Evolutionary conservation across 805 yeast species (phyloP), one percentile per base, ranked within the genome.

Genomic region (Ogataea corticis): DNA sequence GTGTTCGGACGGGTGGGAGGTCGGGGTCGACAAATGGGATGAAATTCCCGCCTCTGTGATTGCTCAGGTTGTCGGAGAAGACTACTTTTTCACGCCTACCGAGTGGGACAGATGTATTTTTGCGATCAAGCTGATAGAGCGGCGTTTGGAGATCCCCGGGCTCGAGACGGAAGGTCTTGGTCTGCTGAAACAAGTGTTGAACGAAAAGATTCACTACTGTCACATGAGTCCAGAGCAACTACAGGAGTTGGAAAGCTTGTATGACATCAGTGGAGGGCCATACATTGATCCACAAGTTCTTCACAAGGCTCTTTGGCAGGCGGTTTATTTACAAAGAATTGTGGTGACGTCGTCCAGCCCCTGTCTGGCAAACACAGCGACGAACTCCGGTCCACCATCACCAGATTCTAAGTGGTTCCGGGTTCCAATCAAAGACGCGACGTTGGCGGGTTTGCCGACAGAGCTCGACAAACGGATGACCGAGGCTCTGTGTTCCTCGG

Each of bases 31-130:
- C n/a, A 55, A 52, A 9, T 77, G 83, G 83, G 73, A 69, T 46
- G 71, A 66, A 0, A 65, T 79, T 10, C 80, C 82, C 0, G 58
- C 58, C 0, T 51, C 62, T 1, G 61, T 76, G 5, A 67, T 76
- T 13, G 66, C 72, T 0, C 72, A 70, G 21, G 75, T 76, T 5
- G 67, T 78, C 12, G 71, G 76, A 0, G 65, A 71, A 14, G 80
- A 79, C 51, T 74, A 72, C 16, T 78, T 79, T 50, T 79, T 74
- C 56, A 76, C 76, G 4, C 77, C 79, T 2, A 68, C 70, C 2
- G 84, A 79, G 55, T 77, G 80, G 80, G 81, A 77, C 34, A 63
- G 84, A 42, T 75, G 79, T 34, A 48, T 73, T 23, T 77, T 79
- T 49, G 64, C 73, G 3, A 69, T 75, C 30, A 68, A 63, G 35